Conservation (phyloP, 2,329 filamentous ascomycete genomes). For the Scedosporium apiospermum region DNA sequence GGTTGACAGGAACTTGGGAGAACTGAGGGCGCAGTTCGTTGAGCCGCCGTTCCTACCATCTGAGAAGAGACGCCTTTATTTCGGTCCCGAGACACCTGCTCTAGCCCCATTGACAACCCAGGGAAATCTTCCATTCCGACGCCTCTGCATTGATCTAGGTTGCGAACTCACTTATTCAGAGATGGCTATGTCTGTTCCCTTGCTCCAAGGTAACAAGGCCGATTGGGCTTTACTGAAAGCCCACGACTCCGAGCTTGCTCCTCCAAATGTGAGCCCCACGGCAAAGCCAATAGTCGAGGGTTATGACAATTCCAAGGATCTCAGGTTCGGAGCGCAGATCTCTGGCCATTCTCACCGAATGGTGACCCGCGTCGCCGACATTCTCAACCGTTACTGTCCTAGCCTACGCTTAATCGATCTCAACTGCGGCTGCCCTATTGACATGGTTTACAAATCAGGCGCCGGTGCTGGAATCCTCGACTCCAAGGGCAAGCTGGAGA, state of each 20-base stretch:
- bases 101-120: conserved; percentile 95
- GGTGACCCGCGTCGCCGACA: conserved; percentile 79
- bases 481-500: conserved; percentile 75
- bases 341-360: conserved; percentile 87
- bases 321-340: conserved; percentile 88
- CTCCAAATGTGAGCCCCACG: conserved; percentile 55
- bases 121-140: conserved; percentile 88
- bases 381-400: conserved; percentile 66
- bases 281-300: conserved; percentile 47
- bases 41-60: conserved; percentile 84
- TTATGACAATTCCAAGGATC: conserved; percentile 74
- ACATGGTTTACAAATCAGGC: conserved; percentile 80
- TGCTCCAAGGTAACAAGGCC: conserved; percentile 79
- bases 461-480: conserved; percentile 92
- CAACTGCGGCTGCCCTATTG: conserved; percentile 96
- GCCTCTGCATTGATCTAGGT: conserved; percentile 80
- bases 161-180: conserved; percentile 94
- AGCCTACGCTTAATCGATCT: conserved; percentile 84
- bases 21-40: conserved; percentile 70
- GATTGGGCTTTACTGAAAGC: conserved; percentile 96
- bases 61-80: conserved; percentile 90
- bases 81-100: conserved; percentile 84
- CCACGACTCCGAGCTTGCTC: conserved; percentile 69
- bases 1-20: conserved; percentile 40
- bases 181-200: conserved; percentile 88